Percentiles rank a stretch among this genome's conserved stretches.
Evolutionary conservation across 164 flowering plant genomes (phyloP).

Genomic region (Vitis labrusca): DNA sequence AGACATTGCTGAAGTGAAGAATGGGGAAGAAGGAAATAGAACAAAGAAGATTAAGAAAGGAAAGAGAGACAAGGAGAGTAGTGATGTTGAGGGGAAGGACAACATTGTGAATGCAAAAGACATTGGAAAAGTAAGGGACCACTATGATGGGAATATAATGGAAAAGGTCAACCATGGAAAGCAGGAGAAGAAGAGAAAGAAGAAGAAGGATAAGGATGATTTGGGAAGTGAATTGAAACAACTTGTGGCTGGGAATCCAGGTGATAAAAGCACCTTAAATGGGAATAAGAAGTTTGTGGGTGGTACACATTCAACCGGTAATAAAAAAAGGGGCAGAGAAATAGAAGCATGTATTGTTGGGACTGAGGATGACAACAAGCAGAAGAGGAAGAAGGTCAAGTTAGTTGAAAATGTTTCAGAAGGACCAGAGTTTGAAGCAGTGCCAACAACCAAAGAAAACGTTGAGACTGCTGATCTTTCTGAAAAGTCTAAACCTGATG

Average conservation of each 20-base stretch:
- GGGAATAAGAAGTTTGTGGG: too few relatives aligned
- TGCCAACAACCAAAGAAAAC: neutral
- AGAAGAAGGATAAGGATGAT: neutral
- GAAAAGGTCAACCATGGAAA: too few relatives aligned
- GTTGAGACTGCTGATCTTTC: neutral
- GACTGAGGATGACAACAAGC: neutral
- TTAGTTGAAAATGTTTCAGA: slow-evolving; percentile 5
- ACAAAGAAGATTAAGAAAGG: neutral
- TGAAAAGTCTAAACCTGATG: slow-evolving; percentile 9
- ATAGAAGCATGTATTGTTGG: neutral
- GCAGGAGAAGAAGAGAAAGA: slow-evolving; percentile 1
- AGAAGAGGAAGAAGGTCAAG: slow-evolving; percentile 14
- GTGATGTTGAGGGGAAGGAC: neutral
- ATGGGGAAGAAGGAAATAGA: neutral
- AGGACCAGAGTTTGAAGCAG: slow-evolving; percentile 1
- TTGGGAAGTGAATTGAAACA: neutral
- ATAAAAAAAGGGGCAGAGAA: neutral
- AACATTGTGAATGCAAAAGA: neutral
- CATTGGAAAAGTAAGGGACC: too few relatives aligned
- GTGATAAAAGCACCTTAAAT: too few relatives aligned
- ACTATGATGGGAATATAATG: too few relatives aligned
- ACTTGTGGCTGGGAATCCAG: too few relatives aligned
- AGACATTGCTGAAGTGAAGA: neutral
- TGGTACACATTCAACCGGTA: too few relatives aligned
- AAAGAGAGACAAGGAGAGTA: slow-evolving; percentile 1